Base-by-base conservation (phyloP, 169 alveolate genomes). In the Cryptosporidium tyzzeri region DNA sequence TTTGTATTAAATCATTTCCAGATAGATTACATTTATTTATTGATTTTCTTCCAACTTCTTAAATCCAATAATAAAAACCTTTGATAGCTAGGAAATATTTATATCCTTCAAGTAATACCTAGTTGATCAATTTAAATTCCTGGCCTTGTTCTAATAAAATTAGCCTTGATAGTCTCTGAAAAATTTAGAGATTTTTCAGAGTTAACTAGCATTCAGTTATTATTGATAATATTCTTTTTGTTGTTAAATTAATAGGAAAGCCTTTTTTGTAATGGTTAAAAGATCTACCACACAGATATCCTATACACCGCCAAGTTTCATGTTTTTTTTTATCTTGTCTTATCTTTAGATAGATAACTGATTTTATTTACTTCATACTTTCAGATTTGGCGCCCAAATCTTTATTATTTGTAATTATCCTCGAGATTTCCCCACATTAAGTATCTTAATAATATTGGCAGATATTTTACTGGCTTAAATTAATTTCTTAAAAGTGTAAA, bases 231-330 rank as follows among this genome's bases (percentile, higher is more conserved):
- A 48, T 48, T 0, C 55, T 23, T 55, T 16, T n/a, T 21, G 5
- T 23, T 26, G 1, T 55, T 55, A 55, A 1, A 55, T n/a, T 10
- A 55, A 55, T 55, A 23, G 29, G 8, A 26, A 16, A 23, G 21
- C 67, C 67, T 37, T 55, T 55, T 16, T n/a, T 55, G 35, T 55
- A 23, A 8, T 21, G 35, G 37, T 55, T 55, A 55, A 21, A 9
- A 65, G 71, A 65, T 65, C 71, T 65, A 65, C 50, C 71, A 37
- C 71, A 31, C 53, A 65, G 71, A 65, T 65, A 65, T 65, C 71
- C 71, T 65, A 65, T 21, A 31, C 71, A 65, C 71, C 71, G 71
- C 71, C 71, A 31, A 65, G 14, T 37, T 65, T 65, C 71, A 65
- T 65, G 53, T n/a, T 35, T 55, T 23, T 23, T 55, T 26, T 55